Conservation (phyloP, 768 basidiomycete genomes). For the Naganishia onofrii region DNA sequence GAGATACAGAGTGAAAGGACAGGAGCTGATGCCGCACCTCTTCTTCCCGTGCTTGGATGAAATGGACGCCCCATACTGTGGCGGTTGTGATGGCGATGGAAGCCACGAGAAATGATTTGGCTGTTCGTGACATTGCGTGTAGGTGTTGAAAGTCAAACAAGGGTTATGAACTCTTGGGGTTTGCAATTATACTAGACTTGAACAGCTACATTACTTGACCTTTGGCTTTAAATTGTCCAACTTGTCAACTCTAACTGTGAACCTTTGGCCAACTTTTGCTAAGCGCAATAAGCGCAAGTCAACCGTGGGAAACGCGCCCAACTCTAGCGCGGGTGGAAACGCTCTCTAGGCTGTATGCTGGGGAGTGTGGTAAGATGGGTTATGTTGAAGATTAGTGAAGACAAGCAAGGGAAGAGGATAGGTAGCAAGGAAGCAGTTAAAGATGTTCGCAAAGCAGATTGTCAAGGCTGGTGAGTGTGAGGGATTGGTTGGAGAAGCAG, state of each 20-base stretch:
- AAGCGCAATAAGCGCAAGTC: not conserved
- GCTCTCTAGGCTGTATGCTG: not conserved
- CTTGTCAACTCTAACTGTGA: too few species aligned
- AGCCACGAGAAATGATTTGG: constrained; percentile 70
- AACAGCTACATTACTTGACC: not conserved
- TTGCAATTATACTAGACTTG: not conserved
- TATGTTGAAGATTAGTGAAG: not conserved
- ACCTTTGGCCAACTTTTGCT: not conserved
- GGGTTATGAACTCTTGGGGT: too few species aligned
- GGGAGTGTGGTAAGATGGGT: not conserved
- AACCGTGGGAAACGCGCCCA: constrained; percentile 4
- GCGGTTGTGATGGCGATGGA: constrained; percentile 65
- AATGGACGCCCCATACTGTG: constrained; percentile 87
- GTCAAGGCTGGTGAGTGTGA: constrained; percentile 21
- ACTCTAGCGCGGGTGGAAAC: not conserved
- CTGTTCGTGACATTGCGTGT: constrained; percentile 61
- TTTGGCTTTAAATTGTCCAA: too few species aligned
- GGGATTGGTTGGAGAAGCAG: not conserved
- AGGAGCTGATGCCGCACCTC: constrained; percentile 63
- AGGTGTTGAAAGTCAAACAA: not conserved
- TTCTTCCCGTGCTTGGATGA: constrained; percentile 75
- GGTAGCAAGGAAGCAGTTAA: not conserved
- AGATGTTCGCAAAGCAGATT: constrained; percentile 30
- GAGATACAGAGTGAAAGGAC: not conserved
- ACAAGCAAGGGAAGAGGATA: not conserved